These are phyloP conservation scores for Endogone sp. DNA, from an alignment of 192 early-diverging fungal species.

Conservation along the genomic window DNA sequence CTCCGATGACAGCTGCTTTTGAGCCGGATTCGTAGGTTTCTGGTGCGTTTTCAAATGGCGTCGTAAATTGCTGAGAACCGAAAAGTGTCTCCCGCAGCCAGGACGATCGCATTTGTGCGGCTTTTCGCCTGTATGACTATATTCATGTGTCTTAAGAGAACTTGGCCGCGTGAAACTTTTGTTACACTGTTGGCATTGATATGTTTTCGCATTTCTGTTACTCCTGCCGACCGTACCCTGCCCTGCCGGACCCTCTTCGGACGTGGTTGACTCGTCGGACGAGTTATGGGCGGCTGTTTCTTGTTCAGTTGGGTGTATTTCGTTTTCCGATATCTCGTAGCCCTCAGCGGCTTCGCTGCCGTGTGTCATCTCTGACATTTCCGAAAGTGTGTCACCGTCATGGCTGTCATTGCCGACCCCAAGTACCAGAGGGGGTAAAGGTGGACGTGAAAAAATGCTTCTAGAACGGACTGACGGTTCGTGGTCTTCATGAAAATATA, in stretches of 20 bases:
- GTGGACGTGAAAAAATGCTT: too few species aligned
- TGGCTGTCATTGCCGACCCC: background rate
- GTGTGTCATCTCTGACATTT: background rate
- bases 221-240: background rate
- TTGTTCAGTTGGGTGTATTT: background rate
- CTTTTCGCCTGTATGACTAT: constrained; percentile 1
- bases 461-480: too few species aligned
- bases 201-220: background rate
- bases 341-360: background rate
- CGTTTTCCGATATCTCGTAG: background rate
- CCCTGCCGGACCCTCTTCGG: background rate
- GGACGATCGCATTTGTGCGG: background rate
- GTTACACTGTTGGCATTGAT: background rate
- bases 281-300: background rate
- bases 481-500: background rate
- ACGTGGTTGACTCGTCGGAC: background rate
- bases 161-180: constrained; percentile 1
- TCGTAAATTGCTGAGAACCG: background rate
- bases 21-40: background rate
- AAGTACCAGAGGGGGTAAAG: background rate
- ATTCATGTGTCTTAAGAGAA: background rate
- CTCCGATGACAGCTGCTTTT: background rate
- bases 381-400: background rate
- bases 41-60: constrained; percentile 7
- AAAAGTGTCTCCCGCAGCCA: background rate